A percentile compares a stretch with the other conserved stretches of the same genome.
Evolutionary conservation across 2,329 filamentous ascomycete genomes (phyloP).

Genomic region (Diaporthe amygdali): DNA sequence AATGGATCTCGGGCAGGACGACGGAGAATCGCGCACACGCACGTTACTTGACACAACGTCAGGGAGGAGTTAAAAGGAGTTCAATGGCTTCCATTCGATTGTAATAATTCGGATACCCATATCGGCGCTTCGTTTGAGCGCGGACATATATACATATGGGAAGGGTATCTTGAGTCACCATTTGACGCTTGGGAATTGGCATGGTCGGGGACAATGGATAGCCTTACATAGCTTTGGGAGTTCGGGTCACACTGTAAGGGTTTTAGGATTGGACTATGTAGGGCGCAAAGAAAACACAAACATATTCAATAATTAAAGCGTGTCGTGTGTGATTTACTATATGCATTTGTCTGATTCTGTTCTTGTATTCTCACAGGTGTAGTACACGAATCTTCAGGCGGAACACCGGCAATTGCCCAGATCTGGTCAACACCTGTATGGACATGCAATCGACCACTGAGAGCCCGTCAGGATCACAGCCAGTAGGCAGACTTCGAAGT

Average conservation of each 20-base stretch:
- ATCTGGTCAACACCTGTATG: not conserved
- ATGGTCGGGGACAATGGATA: not conserved
- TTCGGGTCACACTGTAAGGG: not conserved
- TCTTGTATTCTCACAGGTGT: too few relatives aligned
- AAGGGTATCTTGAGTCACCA: slow-evolving; percentile 8
- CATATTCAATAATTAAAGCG: not conserved
- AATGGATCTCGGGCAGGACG: not conserved
- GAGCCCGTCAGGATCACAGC: not conserved
- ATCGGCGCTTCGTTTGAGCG: not conserved
- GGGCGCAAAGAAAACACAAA: not conserved
- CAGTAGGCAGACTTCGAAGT: not conserved
- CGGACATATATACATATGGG: slow-evolving; percentile 1
- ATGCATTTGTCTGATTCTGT: not conserved
- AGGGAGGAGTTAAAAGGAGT: not conserved
- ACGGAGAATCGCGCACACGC: not conserved
- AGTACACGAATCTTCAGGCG: too few relatives aligned
- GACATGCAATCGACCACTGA: not conserved
- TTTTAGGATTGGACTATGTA: not conserved
- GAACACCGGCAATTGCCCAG: not conserved
- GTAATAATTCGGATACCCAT: slow-evolving; percentile 18
- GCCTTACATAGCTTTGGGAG: not conserved
- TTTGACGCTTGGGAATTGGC: not conserved
- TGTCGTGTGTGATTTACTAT: not conserved
- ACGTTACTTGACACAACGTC: not conserved
- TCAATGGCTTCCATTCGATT: not conserved